Base-by-base conservation (phyloP, 495 filamentous ascomycete species). In the Aspergillus mulundensis region DNA sequence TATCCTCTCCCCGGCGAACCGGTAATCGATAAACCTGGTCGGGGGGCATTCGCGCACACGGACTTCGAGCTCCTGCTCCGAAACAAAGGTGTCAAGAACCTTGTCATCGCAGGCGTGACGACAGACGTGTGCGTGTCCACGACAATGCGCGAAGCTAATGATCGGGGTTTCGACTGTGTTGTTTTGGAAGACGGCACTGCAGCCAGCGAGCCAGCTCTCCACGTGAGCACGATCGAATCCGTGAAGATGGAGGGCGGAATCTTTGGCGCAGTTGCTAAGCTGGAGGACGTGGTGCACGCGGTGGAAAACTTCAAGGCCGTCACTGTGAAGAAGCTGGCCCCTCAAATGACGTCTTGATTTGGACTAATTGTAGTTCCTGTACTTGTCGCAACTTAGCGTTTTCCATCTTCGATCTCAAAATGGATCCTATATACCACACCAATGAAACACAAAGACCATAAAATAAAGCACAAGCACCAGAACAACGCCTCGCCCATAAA, bases 141-240 rank as follows among this genome's bases (percentile, higher is more conserved):
- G 1, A 89, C 86, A 1, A 75, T 89, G 54, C 76, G 86, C 44
- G 87, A 90, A 60, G 85, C 84, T 48, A 87, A 86, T 64, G 87
- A 89, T 66, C 82, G 87, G 12, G 87, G 87, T 0, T 90, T 84
- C 61, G 86, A 90, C 57, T 89, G 86, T 48, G 61, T 84, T n/a
- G 44, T 84, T 7, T 52, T 84, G 21, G 70, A 77, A 5, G 81
- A 84, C 63, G 81, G 69, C 14, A 77, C 75, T 54, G 79, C 77
- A 21, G 81, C 82, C 20, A 68, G 63, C 16, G 77, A 81, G 49
- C 68, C 70, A 23, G 63, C 66, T n/a, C 63, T 84, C 12, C 80
- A 82, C 45, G 41, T 68, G 8, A 72, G 74, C 56, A 76, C 80
- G 1, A 60, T 83, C 32, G 76, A 81, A 47, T 79, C 75, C 21